These are phyloP conservation scores for Phascolomyces articulosus DNA, from an alignment of 371 early-diverging fungal genomes.

Conservation along the genomic window DNA sequence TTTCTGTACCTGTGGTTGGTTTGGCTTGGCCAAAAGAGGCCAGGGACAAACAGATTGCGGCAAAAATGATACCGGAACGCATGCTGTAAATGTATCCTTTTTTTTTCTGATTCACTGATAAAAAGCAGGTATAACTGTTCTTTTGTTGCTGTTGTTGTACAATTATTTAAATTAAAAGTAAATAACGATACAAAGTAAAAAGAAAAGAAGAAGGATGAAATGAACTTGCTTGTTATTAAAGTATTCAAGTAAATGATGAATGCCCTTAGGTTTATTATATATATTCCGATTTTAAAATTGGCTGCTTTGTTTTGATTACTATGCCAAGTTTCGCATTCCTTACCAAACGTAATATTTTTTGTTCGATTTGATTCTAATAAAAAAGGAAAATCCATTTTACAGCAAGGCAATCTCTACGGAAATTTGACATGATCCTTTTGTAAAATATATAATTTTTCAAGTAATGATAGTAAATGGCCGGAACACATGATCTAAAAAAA, in stretches of 20 bases:
- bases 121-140: too few species aligned
- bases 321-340: slow-evolving; percentile 4
- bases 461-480: too few species aligned
- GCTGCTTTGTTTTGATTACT: not conserved
- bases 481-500: too few species aligned
- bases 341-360: not conserved
- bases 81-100: slow-evolving; percentile 6
- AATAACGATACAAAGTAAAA: not conserved
- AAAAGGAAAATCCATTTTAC: too few species aligned
- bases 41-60: slow-evolving; percentile 11
- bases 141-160: not conserved
- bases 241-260: not conserved
- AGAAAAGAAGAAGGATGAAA: not conserved
- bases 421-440: too few species aligned
- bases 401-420: too few species aligned
- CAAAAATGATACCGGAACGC: slow-evolving; percentile 18
- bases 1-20: slow-evolving; percentile 15
- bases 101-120: too few species aligned
- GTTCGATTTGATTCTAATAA: not conserved
- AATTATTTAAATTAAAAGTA: not conserved
- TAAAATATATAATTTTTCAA: too few species aligned
- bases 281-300: slow-evolving; percentile 10
- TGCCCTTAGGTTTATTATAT: not conserved
- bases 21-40: slow-evolving; percentile 14
- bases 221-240: not conserved